These are phyloP conservation scores for Diaporthe caulivora DNA, from an alignment of 2,329 filamentous ascomycete genomes.

Conservation along the genomic window DNA sequence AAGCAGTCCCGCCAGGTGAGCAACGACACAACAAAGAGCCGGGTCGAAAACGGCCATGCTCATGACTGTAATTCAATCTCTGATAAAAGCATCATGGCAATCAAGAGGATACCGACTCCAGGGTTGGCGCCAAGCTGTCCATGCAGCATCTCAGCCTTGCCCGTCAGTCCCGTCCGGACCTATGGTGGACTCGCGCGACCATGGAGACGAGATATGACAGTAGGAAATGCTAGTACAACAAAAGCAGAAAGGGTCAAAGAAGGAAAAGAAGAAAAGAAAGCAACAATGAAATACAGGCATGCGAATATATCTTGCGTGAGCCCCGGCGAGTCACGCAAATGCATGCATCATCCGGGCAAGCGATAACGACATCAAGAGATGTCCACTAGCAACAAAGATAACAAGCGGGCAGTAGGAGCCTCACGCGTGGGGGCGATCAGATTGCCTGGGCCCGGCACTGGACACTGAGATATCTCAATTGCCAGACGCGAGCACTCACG, in stretches of 20 bases:
- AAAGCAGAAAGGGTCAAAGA: neutral
- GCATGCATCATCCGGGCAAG: constrained; percentile 33
- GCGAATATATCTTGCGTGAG: constrained; percentile 13
- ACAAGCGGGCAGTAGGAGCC: neutral
- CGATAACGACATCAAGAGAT: constrained; percentile 38
- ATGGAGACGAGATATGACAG: neutral
- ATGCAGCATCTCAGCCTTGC: neutral
- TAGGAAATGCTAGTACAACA: neutral
- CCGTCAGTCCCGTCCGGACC: neutral
- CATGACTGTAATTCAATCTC: neutral
- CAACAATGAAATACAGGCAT: neutral
- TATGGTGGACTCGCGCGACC: neutral
- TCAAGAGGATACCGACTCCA: neutral
- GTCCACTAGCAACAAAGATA: constrained; percentile 31
- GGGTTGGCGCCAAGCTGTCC: neutral
- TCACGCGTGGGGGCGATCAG: neutral
- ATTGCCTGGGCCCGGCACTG: neutral
- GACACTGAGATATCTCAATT: neutral
- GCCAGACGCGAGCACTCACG: neutral
- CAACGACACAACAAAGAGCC: constrained; percentile 14
- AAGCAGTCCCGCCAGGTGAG: neutral
- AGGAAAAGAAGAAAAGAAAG: neutral
- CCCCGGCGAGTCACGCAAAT: constrained; percentile 10
- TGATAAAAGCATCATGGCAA: neutral
- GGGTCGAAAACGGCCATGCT: constrained; percentile 16